These are phyloP conservation scores for Termitomyces sp. DNA, from an alignment of 768 basidiomycete species.

Conservation along the genomic window DNA sequence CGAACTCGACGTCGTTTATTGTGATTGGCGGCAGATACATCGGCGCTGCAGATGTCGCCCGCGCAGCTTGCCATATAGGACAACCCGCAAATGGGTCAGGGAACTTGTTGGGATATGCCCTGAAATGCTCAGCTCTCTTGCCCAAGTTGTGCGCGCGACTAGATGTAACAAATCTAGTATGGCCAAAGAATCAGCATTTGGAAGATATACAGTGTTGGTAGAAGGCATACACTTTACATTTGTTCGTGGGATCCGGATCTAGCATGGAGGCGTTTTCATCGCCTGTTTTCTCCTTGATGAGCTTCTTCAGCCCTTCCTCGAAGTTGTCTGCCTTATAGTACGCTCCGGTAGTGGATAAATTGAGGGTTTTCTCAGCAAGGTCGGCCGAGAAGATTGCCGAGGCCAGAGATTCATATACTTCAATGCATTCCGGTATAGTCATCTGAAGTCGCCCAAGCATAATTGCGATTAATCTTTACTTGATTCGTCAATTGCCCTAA, in stretches of 20 bases:
- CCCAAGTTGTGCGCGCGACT: conserved; percentile 20
- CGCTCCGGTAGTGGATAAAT: conserved; percentile 18
- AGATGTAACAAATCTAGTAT: conserved; percentile 23
- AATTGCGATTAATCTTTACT: conserved; percentile 24
- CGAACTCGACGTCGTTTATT: conserved; percentile 22
- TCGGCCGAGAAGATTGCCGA: conserved; percentile 25
- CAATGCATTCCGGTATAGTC: conserved; percentile 29
- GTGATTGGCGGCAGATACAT: conserved; percentile 27
- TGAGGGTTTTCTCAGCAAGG: conserved; percentile 6
- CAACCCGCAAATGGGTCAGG: conserved; percentile 22
- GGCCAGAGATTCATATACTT: conserved; percentile 22
- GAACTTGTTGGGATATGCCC: conserved; percentile 25
- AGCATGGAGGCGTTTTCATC: conserved; percentile 23
- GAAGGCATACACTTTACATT: conserved; percentile 26
- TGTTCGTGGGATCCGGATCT: conserved; percentile 17
- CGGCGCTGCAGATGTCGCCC: conserved; percentile 32
- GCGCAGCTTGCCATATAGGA: conserved; percentile 30
- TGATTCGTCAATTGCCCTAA: not conserved
- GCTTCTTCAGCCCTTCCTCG: conserved; percentile 21
- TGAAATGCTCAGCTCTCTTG: conserved; percentile 22
- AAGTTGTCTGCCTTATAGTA: conserved; percentile 20
- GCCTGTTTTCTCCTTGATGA: conserved; percentile 21
- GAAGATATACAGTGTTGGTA: not conserved
- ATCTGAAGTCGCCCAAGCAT: conserved; percentile 35
- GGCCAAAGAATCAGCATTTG: not conserved